phyloP scores from a whole-genome alignment of 345 rosid genomes.

The Populus nigra region DNA sequence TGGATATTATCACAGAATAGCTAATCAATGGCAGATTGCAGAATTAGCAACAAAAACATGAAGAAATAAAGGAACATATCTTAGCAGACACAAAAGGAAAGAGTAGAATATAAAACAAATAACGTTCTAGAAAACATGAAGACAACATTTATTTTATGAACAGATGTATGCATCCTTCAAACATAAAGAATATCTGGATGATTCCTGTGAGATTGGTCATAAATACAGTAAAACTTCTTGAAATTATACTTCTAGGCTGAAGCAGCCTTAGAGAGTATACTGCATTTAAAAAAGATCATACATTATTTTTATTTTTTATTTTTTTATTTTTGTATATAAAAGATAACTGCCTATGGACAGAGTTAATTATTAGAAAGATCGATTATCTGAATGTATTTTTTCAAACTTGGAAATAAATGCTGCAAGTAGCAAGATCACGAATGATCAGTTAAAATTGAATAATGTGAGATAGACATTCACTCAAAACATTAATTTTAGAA shows the following conservation, averaged over 20 bases:
- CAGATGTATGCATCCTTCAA: not conserved
- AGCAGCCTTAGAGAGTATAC: not conserved
- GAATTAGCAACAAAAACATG: not conserved
- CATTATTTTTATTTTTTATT: not conserved
- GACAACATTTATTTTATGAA: not conserved
- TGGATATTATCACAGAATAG: conserved; percentile 25
- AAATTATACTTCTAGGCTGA: not conserved
- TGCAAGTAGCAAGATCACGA: not conserved
- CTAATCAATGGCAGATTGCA: not conserved
- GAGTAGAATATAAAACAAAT: not conserved
- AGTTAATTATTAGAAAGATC: not conserved
- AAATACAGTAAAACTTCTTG: not conserved
- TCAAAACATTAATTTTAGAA: not conserved
- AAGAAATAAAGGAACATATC: not conserved
- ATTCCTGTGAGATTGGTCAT: not conserved
- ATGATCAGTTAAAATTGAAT: not conserved
- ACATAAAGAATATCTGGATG: not conserved
- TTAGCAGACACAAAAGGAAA: not conserved
- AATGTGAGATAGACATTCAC: not conserved
- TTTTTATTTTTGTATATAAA: not conserved
- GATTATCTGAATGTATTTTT: not conserved
- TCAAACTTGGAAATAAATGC: conserved; percentile 1
- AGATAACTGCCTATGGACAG: not conserved
- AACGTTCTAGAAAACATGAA: not conserved
- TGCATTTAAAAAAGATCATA: not conserved